These are phyloP conservation scores for Hericium rajendrae DNA, from an alignment of 768 basidiomycete species.

Conservation along the genomic window DNA sequence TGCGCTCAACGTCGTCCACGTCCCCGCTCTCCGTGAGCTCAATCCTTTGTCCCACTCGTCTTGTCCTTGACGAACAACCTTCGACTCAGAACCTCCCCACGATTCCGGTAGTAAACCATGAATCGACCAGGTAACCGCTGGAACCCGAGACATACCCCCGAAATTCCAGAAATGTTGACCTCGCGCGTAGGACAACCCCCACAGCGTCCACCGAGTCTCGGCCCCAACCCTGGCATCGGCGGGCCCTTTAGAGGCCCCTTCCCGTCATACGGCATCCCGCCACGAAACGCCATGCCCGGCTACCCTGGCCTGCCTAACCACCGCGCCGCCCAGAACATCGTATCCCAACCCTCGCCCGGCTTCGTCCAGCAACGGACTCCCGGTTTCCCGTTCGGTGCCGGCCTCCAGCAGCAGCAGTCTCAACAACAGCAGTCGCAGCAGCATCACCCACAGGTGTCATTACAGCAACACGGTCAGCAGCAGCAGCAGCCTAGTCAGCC, in stretches of 20 bases:
- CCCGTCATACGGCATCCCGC: slow-evolving; percentile 51
- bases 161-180: slow-evolving; percentile 1
- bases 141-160: not conserved
- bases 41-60: not conserved
- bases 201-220: slow-evolving; percentile 69
- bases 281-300: slow-evolving; percentile 43
- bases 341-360: slow-evolving; percentile 48
- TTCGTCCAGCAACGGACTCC: slow-evolving; percentile 63
- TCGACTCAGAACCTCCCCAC: not conserved
- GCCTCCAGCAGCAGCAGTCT: slow-evolving; percentile 42
- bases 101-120: slow-evolving; percentile 14
- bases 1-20: not conserved
- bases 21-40: not conserved
- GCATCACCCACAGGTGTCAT: slow-evolving; percentile 24
- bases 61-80: not conserved
- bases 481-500: slow-evolving; percentile 21
- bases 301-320: slow-evolving; percentile 55
- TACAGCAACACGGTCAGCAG: slow-evolving; percentile 15
- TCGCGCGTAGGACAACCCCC: slow-evolving; percentile 59
- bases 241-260: slow-evolving; percentile 52
- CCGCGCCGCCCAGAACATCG: slow-evolving; percentile 48
- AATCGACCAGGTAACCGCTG: slow-evolving; percentile 25
- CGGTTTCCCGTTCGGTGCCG: slow-evolving; percentile 56
- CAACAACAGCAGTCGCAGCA: slow-evolving; percentile 21
- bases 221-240: slow-evolving; percentile 50